phyloP scores from a whole-genome alignment of 2,329 filamentous ascomycete species.

The Aureobasidium sp. region DNA sequence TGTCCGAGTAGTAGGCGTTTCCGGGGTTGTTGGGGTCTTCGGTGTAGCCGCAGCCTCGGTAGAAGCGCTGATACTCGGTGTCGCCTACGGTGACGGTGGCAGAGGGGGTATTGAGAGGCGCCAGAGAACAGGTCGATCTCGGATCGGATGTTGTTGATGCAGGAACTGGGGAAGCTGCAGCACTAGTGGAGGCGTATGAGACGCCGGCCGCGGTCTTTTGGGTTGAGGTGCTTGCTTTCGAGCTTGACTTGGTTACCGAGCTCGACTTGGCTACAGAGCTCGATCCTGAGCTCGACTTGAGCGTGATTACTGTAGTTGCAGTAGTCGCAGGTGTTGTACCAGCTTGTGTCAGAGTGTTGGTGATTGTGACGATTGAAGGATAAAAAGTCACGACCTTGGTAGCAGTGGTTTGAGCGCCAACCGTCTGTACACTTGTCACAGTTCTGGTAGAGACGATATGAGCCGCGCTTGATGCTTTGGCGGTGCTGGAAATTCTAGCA shows the following conservation, averaged over 20 bases:
- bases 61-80: slow-evolving; percentile 4
- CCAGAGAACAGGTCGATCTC: background rate
- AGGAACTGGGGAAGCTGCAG: background rate
- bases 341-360: too few species aligned
- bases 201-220: background rate
- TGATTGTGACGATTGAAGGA: background rate
- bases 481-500: background rate
- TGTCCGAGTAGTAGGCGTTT: slow-evolving; percentile 3
- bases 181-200: background rate
- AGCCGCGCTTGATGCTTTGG: background rate
- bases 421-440: background rate
- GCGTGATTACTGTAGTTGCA: too few species aligned
- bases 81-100: background rate
- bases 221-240: background rate
- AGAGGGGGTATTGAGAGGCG: background rate
- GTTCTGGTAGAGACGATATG: background rate
- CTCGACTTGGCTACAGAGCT: background rate
- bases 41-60: slow-evolving; percentile 7
- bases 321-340: too few species aligned
- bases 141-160: background rate
- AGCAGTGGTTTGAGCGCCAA: background rate
- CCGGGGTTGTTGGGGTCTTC: slow-evolving; percentile 5
- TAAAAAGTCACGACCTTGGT: background rate
- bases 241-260: background rate
- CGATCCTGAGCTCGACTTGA: background rate